Conservation (phyloP, 2,329 filamentous ascomycete species). For the Dothideomycetes sp. region DNA sequence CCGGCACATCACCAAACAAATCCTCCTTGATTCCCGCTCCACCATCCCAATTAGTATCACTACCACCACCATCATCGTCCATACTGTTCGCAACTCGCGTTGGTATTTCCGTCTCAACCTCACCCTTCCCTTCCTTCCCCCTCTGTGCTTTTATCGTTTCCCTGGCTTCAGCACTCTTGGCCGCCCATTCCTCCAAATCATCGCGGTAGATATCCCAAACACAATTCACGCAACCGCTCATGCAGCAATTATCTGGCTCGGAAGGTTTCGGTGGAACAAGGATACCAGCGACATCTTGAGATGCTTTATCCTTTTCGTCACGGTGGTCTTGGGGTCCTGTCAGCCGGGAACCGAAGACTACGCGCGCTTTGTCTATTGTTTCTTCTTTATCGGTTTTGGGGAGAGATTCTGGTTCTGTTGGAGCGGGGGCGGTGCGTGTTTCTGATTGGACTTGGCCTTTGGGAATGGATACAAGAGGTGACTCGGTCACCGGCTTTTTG, state of each 20-base stretch:
- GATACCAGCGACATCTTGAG: slow-evolving; percentile 65
- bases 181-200: slow-evolving; percentile 82
- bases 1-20: slow-evolving; percentile 70
- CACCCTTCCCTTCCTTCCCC: slow-evolving; percentile 1
- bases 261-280: slow-evolving; percentile 72
- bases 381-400: slow-evolving; percentile 44
- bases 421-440: slow-evolving; percentile 25
- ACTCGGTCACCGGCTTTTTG: slow-evolving; percentile 7
- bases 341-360: slow-evolving; percentile 75
- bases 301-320: slow-evolving; percentile 50
- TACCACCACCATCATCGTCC: slow-evolving; percentile 74
- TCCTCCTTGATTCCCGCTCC: slow-evolving; percentile 38
- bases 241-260: slow-evolving; percentile 97
- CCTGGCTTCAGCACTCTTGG: slow-evolving; percentile 55
- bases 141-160: slow-evolving; percentile 35
- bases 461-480: background rate
- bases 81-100: slow-evolving; percentile 50
- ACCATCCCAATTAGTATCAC: slow-evolving; percentile 55
- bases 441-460: slow-evolving; percentile 22
- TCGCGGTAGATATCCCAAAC: slow-evolving; percentile 91
- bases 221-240: slow-evolving; percentile 96
- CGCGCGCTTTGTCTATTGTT: slow-evolving; percentile 48
- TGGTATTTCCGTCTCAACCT: slow-evolving; percentile 31
- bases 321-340: slow-evolving; percentile 63
- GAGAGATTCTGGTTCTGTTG: slow-evolving; percentile 27